Evolutionary conservation across 2,329 filamentous ascomycete species (phyloP).

Genomic region (Xylariomycetidae sp.): DNA sequence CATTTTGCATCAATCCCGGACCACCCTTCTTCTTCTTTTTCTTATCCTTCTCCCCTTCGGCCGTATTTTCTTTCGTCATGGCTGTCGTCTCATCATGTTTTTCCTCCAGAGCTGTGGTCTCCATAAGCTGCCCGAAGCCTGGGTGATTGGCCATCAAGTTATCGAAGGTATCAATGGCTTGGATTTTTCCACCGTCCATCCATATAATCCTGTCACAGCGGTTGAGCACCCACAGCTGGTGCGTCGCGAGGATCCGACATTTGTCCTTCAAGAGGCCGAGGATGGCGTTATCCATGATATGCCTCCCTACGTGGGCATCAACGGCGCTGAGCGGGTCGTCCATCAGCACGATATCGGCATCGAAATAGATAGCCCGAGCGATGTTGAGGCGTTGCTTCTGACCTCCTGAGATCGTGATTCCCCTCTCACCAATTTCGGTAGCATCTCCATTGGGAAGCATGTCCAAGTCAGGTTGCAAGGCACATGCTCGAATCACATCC

Average conservation of each 20-base stretch:
- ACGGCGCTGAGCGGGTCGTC: slow-evolving; percentile 67
- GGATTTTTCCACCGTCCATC: slow-evolving; percentile 82
- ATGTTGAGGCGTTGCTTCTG: slow-evolving; percentile 96
- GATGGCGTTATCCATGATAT: slow-evolving; percentile 92
- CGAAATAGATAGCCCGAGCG: slow-evolving; percentile 71
- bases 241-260: slow-evolving; percentile 85
- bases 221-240: slow-evolving; percentile 88
- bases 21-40: slow-evolving; percentile 57
- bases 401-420: slow-evolving; percentile 91
- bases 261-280: slow-evolving; percentile 84
- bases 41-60: slow-evolving; percentile 39
- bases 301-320: slow-evolving; percentile 64
- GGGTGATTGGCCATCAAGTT: slow-evolving; percentile 76
- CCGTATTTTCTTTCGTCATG: slow-evolving; percentile 42
- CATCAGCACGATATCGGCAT: slow-evolving; percentile 64
- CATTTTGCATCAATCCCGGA: slow-evolving; percentile 64
- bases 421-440: slow-evolving; percentile 92
- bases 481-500: slow-evolving; percentile 80
- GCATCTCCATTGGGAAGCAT: slow-evolving; percentile 87
- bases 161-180: slow-evolving; percentile 82
- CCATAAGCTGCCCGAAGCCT: slow-evolving; percentile 81
- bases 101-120: slow-evolving; percentile 72
- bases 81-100: slow-evolving; percentile 51
- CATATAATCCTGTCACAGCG: slow-evolving; percentile 89
- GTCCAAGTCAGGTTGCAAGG: slow-evolving; percentile 77